These are phyloP conservation scores for Puccinia novopanici DNA, from an alignment of 1,284 basidiomycete species.

Conservation along the genomic window DNA sequence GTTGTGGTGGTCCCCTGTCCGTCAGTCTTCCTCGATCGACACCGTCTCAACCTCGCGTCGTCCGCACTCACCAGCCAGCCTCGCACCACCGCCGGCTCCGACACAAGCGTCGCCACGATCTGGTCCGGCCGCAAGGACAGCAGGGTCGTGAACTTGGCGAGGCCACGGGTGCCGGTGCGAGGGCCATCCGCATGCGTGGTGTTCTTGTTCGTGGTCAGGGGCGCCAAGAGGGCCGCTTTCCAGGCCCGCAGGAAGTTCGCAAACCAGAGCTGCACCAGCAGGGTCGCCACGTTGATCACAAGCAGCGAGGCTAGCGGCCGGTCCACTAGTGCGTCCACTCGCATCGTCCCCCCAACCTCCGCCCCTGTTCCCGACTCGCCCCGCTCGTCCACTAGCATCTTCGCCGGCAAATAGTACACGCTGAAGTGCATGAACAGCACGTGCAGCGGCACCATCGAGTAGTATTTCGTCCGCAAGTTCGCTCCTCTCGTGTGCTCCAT, in stretches of 20 bases:
- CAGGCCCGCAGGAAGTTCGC: constrained; percentile 17
- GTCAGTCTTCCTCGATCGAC: too few species aligned
- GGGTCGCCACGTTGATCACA: constrained; percentile 23
- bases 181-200: neutral
- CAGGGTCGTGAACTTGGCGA: too few species aligned
- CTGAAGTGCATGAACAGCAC: constrained; percentile 17
- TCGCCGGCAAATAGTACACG: constrained; percentile 18
- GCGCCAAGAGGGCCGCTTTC: neutral
- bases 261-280: constrained; percentile 47
- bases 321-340: neutral
- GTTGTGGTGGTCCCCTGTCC: constrained; percentile 55
- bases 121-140: too few species aligned
- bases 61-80: too few species aligned
- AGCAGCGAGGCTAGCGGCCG: neutral
- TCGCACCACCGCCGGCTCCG: too few species aligned
- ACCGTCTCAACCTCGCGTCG: too few species aligned
- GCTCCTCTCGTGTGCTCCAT: too few species aligned
- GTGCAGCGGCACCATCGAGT: constrained; percentile 33
- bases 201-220: neutral
- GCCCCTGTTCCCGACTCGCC: too few species aligned
- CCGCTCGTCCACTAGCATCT: neutral
- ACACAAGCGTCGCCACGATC: too few species aligned
- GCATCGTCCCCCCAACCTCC: too few species aligned
- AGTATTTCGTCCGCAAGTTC: constrained; percentile 4
- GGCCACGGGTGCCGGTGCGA: too few species aligned